Conservation (phyloP, 306 rosid genomes). For the Cucurbita pepo region DNA sequence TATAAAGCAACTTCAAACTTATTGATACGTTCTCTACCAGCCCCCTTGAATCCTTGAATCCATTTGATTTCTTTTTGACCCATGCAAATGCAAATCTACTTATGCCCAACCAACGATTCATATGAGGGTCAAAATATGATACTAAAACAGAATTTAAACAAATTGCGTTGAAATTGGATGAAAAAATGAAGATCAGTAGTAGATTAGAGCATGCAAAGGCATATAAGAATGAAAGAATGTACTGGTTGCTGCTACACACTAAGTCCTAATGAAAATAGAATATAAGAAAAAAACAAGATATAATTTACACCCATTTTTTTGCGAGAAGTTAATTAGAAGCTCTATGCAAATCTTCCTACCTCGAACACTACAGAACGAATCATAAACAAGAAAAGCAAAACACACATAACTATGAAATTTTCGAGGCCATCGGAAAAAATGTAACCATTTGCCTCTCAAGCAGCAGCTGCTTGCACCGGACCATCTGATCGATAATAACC, state of each 20-base stretch:
- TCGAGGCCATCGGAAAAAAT: slow-evolving; percentile 24
- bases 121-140: no score
- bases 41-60: no score
- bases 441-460: slow-evolving; percentile 19
- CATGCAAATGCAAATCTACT: no score
- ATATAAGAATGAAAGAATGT: slow-evolving; percentile 22
- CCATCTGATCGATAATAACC: slow-evolving; percentile 21
- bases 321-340: not conserved
- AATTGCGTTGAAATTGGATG: not conserved
- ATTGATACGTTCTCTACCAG: no score
- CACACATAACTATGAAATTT: slow-evolving; percentile 21
- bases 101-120: no score
- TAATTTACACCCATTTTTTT: not conserved
- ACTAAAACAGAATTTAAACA: no score
- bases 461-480: slow-evolving; percentile 36
- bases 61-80: no score
- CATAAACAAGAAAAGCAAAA: not conserved
- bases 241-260: slow-evolving; percentile 24
- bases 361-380: not conserved
- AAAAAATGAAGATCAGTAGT: not conserved
- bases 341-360: not conserved
- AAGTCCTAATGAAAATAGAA: not conserved
- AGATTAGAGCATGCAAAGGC: not conserved
- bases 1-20: no score
- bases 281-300: not conserved